Conservation (phyloP, 805 yeast genomes). For the Cyberlindnera bimundalis region DNA sequence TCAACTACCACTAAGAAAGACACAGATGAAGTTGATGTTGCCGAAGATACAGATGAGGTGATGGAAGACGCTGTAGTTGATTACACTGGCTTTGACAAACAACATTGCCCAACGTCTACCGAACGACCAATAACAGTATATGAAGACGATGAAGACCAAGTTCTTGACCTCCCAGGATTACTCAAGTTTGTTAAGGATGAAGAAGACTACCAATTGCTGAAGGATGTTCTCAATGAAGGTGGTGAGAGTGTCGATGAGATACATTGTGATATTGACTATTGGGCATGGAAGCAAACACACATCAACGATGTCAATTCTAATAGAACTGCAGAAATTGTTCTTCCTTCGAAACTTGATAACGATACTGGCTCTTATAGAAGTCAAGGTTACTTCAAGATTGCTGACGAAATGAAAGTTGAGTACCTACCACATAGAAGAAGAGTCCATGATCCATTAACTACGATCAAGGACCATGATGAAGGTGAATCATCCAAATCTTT, state of each 20-base stretch:
- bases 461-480: constrained; percentile 64
- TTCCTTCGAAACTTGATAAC: constrained; percentile 34
- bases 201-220: constrained; percentile 63
- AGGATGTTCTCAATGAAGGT: constrained; percentile 35
- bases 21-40: constrained; percentile 14
- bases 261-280: constrained; percentile 37
- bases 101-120: constrained; percentile 48
- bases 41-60: constrained; percentile 8
- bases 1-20: neutral
- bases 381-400: constrained; percentile 68
- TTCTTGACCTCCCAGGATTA: constrained; percentile 44
- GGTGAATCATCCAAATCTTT: constrained; percentile 43
- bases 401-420: constrained; percentile 67
- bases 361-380: constrained; percentile 62
- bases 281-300: constrained; percentile 64
- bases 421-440: constrained; percentile 82
- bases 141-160: constrained; percentile 33
- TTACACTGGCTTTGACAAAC: constrained; percentile 28
- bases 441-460: constrained; percentile 63
- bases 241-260: constrained; percentile 3
- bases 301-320: constrained; percentile 8
- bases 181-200: constrained; percentile 62
- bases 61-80: constrained; percentile 22
- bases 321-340: constrained; percentile 15
- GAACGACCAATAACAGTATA: constrained; percentile 54